These are phyloP conservation scores for Cladosporium sp. DNA, from an alignment of 2,329 filamentous ascomycete species.

Conservation along the genomic window DNA sequence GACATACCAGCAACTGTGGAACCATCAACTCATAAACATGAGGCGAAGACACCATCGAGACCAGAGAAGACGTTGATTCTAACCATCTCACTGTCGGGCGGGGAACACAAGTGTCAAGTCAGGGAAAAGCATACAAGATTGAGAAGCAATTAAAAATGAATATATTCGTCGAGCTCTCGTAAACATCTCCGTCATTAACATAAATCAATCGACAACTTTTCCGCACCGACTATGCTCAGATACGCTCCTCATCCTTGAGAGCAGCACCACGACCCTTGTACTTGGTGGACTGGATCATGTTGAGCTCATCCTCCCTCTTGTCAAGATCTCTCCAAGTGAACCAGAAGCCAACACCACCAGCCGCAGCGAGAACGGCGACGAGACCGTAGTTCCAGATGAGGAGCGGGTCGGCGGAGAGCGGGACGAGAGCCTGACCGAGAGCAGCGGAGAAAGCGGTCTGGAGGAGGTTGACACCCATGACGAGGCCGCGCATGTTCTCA, in stretches of 20 bases:
- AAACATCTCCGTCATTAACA: too few species aligned
- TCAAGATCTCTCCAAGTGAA: conserved; percentile 13
- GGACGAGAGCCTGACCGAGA: conserved; percentile 59
- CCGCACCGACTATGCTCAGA: neutral
- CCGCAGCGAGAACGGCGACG: conserved; percentile 5
- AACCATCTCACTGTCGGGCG: too few species aligned
- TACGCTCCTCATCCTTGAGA: conserved; percentile 12
- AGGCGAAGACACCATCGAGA: too few species aligned
- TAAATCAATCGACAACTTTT: too few species aligned
- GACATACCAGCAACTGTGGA: too few species aligned
- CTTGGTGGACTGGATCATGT: conserved; percentile 48
- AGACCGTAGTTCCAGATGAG: conserved; percentile 65
- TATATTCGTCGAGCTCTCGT: too few species aligned
- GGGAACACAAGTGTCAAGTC: too few species aligned
- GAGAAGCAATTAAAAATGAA: too few species aligned
- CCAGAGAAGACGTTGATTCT: too few species aligned
- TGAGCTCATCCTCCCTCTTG: conserved; percentile 62
- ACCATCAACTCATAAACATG: too few species aligned
- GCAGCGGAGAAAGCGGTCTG: conserved; percentile 56
- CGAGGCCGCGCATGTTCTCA: conserved; percentile 43
- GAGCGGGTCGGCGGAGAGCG: conserved; percentile 58
- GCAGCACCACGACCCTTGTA: conserved; percentile 21
- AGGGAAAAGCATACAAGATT: too few species aligned
- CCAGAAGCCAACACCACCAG: conserved; percentile 11
- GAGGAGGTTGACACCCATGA: conserved; percentile 54